Evolutionary conservation across 371 early-diverging fungal genomes (phyloP).

Genomic region (Chytridiales sp.): DNA sequence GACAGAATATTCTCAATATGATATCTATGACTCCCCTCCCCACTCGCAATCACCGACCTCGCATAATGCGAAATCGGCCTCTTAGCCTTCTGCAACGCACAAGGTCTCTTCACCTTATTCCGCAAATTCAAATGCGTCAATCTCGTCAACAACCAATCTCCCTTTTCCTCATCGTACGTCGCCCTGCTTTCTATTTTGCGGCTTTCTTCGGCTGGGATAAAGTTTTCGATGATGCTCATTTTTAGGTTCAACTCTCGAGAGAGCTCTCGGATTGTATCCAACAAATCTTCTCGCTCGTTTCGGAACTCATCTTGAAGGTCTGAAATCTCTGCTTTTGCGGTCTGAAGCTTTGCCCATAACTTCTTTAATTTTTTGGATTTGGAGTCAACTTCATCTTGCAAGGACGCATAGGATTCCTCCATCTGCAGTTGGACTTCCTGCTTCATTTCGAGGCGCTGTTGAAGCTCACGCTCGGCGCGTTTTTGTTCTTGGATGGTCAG

Average conservation of each 20-base stretch:
- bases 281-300: constrained; percentile 53
- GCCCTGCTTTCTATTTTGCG: constrained; percentile 47
- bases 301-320: constrained; percentile 58
- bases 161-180: constrained; percentile 46
- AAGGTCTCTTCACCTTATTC: constrained; percentile 40
- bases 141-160: constrained; percentile 48
- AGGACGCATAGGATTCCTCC: constrained; percentile 53
- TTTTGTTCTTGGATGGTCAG: constrained; percentile 48
- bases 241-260: constrained; percentile 51
- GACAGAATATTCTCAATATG: constrained; percentile 48
- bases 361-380: constrained; percentile 56
- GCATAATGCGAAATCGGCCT: constrained; percentile 49
- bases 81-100: constrained; percentile 27
- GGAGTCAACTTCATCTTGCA: constrained; percentile 56
- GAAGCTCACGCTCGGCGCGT: constrained; percentile 45
- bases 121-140: constrained; percentile 36
- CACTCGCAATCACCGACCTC: constrained; percentile 37
- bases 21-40: constrained; percentile 41
- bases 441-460: constrained; percentile 43
- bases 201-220: constrained; percentile 52
- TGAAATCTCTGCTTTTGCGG: constrained; percentile 50
- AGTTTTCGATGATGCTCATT: constrained; percentile 49
- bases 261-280: constrained; percentile 55
- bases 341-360: constrained; percentile 49
- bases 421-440: constrained; percentile 53